Base-by-base conservation (phyloP, 1,284 basidiomycete genomes). In the Apiotrichum domesticum region DNA sequence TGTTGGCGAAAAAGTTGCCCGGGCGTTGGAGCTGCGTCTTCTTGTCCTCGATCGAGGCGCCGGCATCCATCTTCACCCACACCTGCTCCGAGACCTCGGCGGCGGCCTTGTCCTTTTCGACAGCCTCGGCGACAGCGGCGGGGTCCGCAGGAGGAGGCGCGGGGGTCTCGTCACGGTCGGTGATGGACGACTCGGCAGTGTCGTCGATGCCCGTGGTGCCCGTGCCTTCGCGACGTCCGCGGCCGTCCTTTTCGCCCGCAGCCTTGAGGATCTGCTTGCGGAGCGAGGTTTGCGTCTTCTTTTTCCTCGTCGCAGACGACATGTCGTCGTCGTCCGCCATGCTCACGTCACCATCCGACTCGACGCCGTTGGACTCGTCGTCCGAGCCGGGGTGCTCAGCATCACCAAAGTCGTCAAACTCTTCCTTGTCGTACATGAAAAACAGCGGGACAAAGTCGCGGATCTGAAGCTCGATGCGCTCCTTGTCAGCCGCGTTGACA, bases 1-100 rank as follows among this genome's bases (percentile, higher is more conserved):
- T 92, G 78, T 97, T 95, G 65, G 85, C 85, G 77, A 96, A 98
- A 78, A 98, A 91, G 39, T 81, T 82, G 59, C 75, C 77, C 52
- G 75, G 74, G 21, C 74, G 66, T n/a, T 51, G 62, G 3, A 65
- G 51, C 51, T 63, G 63, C 44, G 52, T 43, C 48, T 64, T 62
- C n/a, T 49, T 35, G 14, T 40, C 56, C 32, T 35, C 54, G 41
- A 46, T 46, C 21, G 48, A 46, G 11, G 55, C 57, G 48, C 66
- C 63, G 8, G 69, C 66, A 54, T 79, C 78, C 35, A 78, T 71
- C 54, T 76, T 69, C 43, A 79, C 74, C 80, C 79, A 81, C 9
- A 78, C 79, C 55, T 77, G 74, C 51, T 78, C 75, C 4, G 70
- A 67, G 3, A 42, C 41, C 32, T 71, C 69, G 9, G 69, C 67